Evolutionary conservation across 1,139 yeast genomes (phyloP), one percentile per base, ranked within the genome.

Genomic region (Williopsis jadinii): DNA sequence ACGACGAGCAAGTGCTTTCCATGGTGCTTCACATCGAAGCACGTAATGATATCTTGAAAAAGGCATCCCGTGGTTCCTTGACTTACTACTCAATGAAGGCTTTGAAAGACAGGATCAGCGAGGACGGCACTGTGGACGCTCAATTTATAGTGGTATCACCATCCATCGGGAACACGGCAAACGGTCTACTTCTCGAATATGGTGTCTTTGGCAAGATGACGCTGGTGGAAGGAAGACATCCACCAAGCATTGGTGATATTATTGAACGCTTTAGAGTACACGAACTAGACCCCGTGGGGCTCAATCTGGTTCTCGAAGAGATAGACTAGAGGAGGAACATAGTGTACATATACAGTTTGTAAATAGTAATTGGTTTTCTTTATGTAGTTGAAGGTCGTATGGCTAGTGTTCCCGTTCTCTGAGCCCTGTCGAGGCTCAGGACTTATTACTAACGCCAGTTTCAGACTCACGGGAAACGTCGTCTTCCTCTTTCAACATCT

Each of bases 1-100:
- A 50, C 1, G 42, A 51, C 11, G 47, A 46, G 2, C 54, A 57
- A 14, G 43, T 61, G 1, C 46, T 55, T 10, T 41, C 55, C 10
- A 50, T 62, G 41, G 43, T 58, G 5, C 48, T 61, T 50, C 62
- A 60, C 40, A 55, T 66, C 30, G 64, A 63, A 37, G 51, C 65
- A 3, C 52, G 64, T 41, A 64, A 63, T 34, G 59, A 58, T 32
- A 55, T 59, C 6, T 48, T 67, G 36, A 60, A 55, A 36, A 54
- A 54, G 34, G 58, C 62, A 2, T 47, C 63, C 2, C 58, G 56
- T 6, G 54, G 56, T 26, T 61, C 69, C 6, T 54, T 51, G 9
- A 59, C 63, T 1, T 74, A 66, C 55, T 74, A 72, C 64, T 65
- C 69, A 1, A 53, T 74, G 38, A 57, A 55, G 33, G 62, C 63